Evolutionary conservation across 2,329 filamentous ascomycete genomes (phyloP), one percentile per base, ranked within the genome.

Genomic region (Cladosporium halotolerans): DNA sequence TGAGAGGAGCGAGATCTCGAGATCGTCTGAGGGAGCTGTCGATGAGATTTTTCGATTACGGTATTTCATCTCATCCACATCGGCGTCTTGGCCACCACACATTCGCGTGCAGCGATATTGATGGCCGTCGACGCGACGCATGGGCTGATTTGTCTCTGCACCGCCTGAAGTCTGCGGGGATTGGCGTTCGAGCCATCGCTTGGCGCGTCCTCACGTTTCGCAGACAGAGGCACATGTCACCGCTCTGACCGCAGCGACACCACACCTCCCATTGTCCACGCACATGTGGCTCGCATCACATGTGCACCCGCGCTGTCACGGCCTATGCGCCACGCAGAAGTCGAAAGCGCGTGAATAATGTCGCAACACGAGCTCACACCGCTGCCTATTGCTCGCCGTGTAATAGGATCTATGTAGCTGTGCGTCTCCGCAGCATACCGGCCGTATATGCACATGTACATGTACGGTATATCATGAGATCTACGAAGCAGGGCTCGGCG

Each of bases 401-500:
- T 28, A 28, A 28, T 28, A 28, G 23, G 23, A 28, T 28, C 23
- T 28, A 28, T 28, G 23, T 9, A 39, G 36, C 36, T 39, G 18
- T 14, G 36, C 36, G 36, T 14, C 10, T 3, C 16, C 8, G n/a
- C 36, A 13, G 36, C 36, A 9, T 39, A 16, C n/a, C n/a, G 34
- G 7, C 23, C 23, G 23, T 28, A 28, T 7, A 28, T 5, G 23
- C n/a, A 36, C 16, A 36, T 36, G 10, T 9, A 39, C 36, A n/a
- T 39, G 11, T 39, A 14, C 36, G n/a, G 36, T 39, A 39, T 14
- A 14, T n/a, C n/a, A 19, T 10, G 13, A 4, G 7, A 42, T 6
- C 33, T 50, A 53, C 11, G 45, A 57, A 39, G 77, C 81, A 16
- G 81, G 81, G 60, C 80, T 85, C 2, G 84, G 84, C 10, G 83